These are phyloP conservation scores for Pelargonium myrrhifolium DNA, from an alignment of 441 rosid genomes.

Conservation along the genomic window DNA sequence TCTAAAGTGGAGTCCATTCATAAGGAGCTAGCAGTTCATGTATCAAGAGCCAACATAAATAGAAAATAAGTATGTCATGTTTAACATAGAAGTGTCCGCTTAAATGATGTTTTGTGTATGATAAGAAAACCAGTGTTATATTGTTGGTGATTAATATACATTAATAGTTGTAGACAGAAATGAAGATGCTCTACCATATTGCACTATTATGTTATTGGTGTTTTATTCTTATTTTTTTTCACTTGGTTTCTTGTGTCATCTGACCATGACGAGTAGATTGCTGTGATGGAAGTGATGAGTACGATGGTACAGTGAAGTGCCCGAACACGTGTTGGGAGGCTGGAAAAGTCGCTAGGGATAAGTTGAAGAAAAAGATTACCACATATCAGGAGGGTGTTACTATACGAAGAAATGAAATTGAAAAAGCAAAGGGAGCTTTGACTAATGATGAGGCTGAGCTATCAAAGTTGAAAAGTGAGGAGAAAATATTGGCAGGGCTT, in stretches of 20 bases:
- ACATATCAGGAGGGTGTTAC: slow-evolving; percentile 61
- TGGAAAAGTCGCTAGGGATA: slow-evolving; percentile 81
- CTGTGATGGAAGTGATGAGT: slow-evolving; percentile 97
- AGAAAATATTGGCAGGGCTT: slow-evolving; percentile 59
- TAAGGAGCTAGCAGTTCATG: background rate
- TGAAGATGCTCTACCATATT: background rate
- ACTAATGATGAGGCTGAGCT: slow-evolving; percentile 72
- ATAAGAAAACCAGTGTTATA: no score
- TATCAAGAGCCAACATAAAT: no score
- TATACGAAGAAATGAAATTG: slow-evolving; percentile 47
- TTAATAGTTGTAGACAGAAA: no score
- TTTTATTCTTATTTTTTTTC: background rate
- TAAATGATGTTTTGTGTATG: no score
- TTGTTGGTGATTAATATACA: no score
- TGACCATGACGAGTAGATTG: slow-evolving; percentile 45
- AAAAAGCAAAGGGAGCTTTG: slow-evolving; percentile 45
- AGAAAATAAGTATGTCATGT: no score
- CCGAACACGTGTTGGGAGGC: slow-evolving; percentile 90
- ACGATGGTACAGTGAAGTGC: slow-evolving; percentile 68
- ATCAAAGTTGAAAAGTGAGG: slow-evolving; percentile 55
- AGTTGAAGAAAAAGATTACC: slow-evolving; percentile 55
- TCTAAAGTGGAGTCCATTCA: background rate
- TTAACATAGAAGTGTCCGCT: no score
- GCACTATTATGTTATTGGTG: background rate
- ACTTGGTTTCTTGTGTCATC: slow-evolving; percentile 13